A percentile compares a stretch with the other conserved stretches of the same genome.
phyloP scores from a whole-genome alignment of 2,329 filamentous ascomycete species.

The Huntiella bhutanensis region DNA sequence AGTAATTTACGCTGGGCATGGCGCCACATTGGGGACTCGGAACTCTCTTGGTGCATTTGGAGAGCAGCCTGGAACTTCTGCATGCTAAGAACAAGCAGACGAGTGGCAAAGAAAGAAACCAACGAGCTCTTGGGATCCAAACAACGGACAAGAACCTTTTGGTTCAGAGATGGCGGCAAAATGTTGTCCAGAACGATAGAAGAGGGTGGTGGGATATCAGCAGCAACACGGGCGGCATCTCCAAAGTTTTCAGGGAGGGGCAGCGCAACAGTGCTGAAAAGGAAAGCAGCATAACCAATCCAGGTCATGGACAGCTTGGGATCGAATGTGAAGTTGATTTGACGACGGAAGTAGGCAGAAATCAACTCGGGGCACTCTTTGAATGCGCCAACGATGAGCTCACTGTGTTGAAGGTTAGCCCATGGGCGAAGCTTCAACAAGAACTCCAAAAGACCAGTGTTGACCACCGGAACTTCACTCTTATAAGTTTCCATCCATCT shows the following conservation, averaged over 20 bases:
- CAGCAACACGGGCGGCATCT: conserved; percentile 36
- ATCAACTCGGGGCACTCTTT: conserved; percentile 66
- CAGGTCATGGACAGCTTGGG: conserved; percentile 84
- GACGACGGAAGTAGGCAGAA: conserved; percentile 68
- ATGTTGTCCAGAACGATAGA: conserved; percentile 70
- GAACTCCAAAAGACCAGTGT: conserved; percentile 61
- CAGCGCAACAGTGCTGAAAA: conserved; percentile 64
- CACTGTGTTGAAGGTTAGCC: conserved; percentile 60
- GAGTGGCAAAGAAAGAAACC: conserved; percentile 65
- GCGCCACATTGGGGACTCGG: conserved; percentile 37
- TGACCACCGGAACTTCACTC: conserved; percentile 54
- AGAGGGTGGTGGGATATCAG: conserved; percentile 54
- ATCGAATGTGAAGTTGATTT: conserved; percentile 66
- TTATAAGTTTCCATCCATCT: conserved; percentile 51
- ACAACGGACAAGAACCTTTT: conserved; percentile 62
- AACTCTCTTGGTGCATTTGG: conserved; percentile 29
- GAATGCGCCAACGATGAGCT: conserved; percentile 67
- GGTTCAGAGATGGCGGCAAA: conserved; percentile 61
- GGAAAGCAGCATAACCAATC: conserved; percentile 80
- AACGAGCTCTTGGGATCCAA: conserved; percentile 60
- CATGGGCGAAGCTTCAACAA: conserved; percentile 65
- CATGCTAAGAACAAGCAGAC: conserved; percentile 60
- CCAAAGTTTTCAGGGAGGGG: conserved; percentile 57
- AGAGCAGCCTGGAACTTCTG: conserved; percentile 54
- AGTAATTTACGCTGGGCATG: conserved; percentile 49